These are phyloP conservation scores for Aspergillus quadrilineatus DNA, from an alignment of 2,329 filamentous ascomycete species.

Conservation along the genomic window DNA sequence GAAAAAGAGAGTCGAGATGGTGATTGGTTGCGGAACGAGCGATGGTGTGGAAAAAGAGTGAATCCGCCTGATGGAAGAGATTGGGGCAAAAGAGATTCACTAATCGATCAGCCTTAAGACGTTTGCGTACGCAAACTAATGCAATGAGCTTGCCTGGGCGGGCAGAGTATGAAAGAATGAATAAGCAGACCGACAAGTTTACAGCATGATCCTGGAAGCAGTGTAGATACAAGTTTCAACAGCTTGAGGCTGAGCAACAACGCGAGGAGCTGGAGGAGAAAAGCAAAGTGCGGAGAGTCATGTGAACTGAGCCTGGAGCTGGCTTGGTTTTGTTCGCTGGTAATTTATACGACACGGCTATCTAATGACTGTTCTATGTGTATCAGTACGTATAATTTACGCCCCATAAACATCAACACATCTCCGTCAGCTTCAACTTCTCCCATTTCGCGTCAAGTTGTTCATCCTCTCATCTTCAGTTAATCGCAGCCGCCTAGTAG, in stretches of 20 bases:
- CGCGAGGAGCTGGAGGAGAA: background rate
- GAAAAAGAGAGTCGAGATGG: slow-evolving; percentile 6
- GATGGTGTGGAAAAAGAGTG: slow-evolving; percentile 3
- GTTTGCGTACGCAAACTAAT: slow-evolving; percentile 16
- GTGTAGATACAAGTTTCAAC: background rate
- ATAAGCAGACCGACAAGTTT: background rate
- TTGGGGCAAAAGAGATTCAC: slow-evolving; percentile 19
- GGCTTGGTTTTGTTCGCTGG: background rate
- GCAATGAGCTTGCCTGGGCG: slow-evolving; percentile 16
- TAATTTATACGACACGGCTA: background rate
- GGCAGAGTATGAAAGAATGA: slow-evolving; percentile 4
- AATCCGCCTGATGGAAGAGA: slow-evolving; percentile 5
- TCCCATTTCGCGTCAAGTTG: background rate
- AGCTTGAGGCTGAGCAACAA: background rate
- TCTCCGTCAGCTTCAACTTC: background rate
- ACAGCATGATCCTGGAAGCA: background rate
- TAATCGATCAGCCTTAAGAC: slow-evolving; percentile 19
- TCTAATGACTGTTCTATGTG: background rate
- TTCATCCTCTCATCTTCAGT: too few relatives aligned
- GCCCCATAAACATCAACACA: background rate
- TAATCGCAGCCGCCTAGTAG: too few relatives aligned
- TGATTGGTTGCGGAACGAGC: slow-evolving; percentile 12
- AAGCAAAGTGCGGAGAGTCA: slow-evolving; percentile 1
- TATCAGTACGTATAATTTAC: background rate
- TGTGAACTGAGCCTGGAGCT: background rate